These are phyloP conservation scores for Salix dunnii DNA, from an alignment of 345 rosid species.

Conservation along the genomic window DNA sequence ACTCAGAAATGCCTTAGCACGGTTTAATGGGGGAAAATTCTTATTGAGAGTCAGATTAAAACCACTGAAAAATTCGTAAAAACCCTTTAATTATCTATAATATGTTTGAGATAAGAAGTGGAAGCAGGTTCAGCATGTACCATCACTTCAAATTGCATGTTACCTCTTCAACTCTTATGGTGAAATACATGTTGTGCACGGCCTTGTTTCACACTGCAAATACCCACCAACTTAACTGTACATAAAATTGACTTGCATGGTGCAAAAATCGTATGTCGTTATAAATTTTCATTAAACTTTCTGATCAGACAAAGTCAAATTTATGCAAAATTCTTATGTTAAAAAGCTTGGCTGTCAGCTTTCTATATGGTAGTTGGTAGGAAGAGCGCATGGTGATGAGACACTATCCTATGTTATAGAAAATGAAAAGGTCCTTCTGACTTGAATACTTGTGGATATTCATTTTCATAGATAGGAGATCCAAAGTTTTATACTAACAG, in stretches of 20 bases:
- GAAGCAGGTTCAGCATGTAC: background rate
- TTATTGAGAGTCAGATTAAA: background rate
- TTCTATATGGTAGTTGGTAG: background rate
- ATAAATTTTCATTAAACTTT: background rate
- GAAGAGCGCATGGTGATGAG: background rate
- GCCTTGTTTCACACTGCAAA: background rate
- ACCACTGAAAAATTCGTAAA: background rate
- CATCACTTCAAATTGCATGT: background rate
- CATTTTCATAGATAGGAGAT: background rate
- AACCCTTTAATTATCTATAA: background rate
- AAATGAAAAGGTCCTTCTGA: background rate
- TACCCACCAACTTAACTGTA: background rate
- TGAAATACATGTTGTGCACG: background rate
- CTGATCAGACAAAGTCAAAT: background rate
- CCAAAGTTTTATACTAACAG: background rate
- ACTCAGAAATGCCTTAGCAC: background rate
- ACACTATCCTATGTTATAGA: background rate
- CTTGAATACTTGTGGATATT: background rate
- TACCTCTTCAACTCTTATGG: background rate
- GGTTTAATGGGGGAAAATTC: background rate
- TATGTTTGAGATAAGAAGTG: background rate
- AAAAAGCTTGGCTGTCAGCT: background rate
- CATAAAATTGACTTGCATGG: background rate
- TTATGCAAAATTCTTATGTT: background rate
- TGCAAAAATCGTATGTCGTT: background rate